Base-by-base conservation (phyloP, 768 basidiomycete species). In the Arthromyces matolae region DNA sequence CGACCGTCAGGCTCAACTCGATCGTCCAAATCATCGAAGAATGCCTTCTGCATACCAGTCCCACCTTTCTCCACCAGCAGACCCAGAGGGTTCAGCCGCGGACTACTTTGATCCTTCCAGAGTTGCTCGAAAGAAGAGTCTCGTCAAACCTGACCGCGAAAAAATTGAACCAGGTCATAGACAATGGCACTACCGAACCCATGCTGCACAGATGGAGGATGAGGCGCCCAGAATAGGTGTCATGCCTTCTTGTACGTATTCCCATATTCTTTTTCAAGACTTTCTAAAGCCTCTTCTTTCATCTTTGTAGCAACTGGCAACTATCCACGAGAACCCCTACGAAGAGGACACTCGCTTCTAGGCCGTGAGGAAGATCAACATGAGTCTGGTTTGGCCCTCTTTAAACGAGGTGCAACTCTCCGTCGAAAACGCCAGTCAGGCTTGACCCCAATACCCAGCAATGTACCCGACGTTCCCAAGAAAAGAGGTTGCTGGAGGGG, bases 111-210 rank as follows among this genome's bases (percentile, higher is more conserved):
- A 81, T 55, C 71, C 75, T 3, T 66, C 72, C 13, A 72, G 74
- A 49, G 78, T 90, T 6, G 69, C 74, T 49, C 72, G 96, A 62
- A 97, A 96, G 77, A 94, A 93, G 76, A 89, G 86, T 63, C 77
- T 99, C 14, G 89, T 97, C 44, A 74, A 78, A 47, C 95, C 95
- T 4, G 95, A 99, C 67, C 75, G 95, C 48, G 94, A 96, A 73
- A 92, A 94, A 75, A 90, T 97, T 57, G 93, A 97, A 60, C 93
- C 93, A 8, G 83, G 83, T 33, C 93, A 97, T 72, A 80, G 93
- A 41, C 84, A 93, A 59, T 98, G 86, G 85, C 88, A 97, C 68
- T 98, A 98, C 69, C 83, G 90, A 45, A 82, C 77, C 48, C 93
- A 89, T 67, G 90, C 90, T 16, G 86, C 86, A 19, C 81, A 84